These are phyloP conservation scores for Tulasnella sp. DNA, from an alignment of 768 basidiomycete species.

Conservation along the genomic window DNA sequence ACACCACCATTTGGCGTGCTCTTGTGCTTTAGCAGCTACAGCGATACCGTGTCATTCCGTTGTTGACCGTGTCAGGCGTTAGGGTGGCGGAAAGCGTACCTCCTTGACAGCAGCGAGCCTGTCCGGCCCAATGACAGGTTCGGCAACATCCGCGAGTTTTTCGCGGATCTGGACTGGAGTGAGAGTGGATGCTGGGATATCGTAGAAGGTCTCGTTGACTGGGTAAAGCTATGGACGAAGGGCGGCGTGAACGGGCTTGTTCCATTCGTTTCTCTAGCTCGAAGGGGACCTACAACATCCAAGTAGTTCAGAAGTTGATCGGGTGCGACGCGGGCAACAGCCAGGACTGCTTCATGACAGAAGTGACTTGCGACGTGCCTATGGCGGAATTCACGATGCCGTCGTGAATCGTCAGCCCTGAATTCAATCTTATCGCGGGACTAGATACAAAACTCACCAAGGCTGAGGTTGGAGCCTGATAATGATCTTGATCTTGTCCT, in stretches of 20 bases:
- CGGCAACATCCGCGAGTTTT: slow-evolving; percentile 65
- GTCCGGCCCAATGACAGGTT: slow-evolving; percentile 54
- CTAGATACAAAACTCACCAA: slow-evolving; percentile 46
- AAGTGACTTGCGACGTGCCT: slow-evolving; percentile 80
- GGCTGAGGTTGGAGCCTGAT: slow-evolving; percentile 45
- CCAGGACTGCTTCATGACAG: slow-evolving; percentile 80
- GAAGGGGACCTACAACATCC: slow-evolving; percentile 52
- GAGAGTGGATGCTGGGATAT: slow-evolving; percentile 67
- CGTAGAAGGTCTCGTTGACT: slow-evolving; percentile 75
- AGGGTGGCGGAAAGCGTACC: background rate
- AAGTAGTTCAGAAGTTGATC: slow-evolving; percentile 82
- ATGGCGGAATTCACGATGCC: slow-evolving; percentile 48
- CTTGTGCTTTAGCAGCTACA: slow-evolving; percentile 62
- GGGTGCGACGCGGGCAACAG: slow-evolving; percentile 72
- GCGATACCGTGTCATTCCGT: background rate
- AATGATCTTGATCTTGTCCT: slow-evolving; percentile 67
- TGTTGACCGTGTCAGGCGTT: too few species aligned
- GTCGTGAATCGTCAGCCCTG: slow-evolving; percentile 57
- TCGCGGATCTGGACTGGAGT: slow-evolving; percentile 75
- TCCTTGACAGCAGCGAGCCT: slow-evolving; percentile 44
- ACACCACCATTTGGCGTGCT: slow-evolving; percentile 74
- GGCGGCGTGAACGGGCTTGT: too few species aligned
- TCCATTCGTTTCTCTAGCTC: too few species aligned
- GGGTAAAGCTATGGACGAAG: slow-evolving; percentile 64
- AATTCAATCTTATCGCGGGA: background rate